Conservation (phyloP, 495 filamentous ascomycete genomes). For the Trichocladium uniseriatum region DNA sequence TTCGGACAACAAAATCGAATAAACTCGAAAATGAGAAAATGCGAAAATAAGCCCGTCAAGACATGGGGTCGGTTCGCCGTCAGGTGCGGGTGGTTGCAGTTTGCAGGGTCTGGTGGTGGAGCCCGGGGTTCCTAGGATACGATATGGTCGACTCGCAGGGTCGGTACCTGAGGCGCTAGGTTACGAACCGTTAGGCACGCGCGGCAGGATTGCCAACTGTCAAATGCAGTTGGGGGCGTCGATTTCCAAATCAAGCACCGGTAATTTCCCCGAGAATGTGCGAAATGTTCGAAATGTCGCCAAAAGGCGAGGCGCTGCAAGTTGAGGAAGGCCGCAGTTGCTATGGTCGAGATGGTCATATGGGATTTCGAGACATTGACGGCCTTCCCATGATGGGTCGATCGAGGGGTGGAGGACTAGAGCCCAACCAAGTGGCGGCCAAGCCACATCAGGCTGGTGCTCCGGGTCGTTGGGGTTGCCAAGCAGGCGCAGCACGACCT, state of each 20-base stretch:
- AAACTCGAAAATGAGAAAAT: neutral
- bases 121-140: neutral
- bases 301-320: neutral
- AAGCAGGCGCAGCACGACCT: neutral
- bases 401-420: neutral
- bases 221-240: no score
- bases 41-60: neutral
- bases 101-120: conserved; percentile 4
- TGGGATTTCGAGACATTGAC: neutral
- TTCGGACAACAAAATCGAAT: neutral
- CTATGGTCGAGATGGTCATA: no score
- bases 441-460: conserved; percentile 3
- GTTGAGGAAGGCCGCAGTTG: neutral
- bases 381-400: neutral
- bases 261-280: neutral
- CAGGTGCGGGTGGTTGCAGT: neutral
- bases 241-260: no score
- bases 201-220: no score
- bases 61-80: conserved; percentile 2
- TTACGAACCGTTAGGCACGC: no score
- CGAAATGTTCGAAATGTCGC: neutral
- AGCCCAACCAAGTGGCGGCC: conserved; percentile 5
- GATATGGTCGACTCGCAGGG: no score
- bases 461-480: neutral
- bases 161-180: no score